These are phyloP conservation scores for Heimioporus retisporus DNA, from an alignment of 1,284 basidiomycete genomes.

Conservation along the genomic window DNA sequence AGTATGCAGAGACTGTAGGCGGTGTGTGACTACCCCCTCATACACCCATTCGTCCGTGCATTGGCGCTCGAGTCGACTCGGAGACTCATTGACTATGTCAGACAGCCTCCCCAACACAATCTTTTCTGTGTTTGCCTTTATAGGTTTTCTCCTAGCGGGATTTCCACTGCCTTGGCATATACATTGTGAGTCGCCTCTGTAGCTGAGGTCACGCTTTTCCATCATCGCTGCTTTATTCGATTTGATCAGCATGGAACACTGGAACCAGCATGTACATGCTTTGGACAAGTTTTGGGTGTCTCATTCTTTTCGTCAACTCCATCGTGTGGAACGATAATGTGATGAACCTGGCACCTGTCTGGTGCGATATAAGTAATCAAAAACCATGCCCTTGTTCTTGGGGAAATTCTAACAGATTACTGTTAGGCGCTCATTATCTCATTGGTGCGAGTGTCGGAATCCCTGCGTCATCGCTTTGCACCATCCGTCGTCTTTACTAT, in stretches of 20 bases:
- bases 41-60: too few relatives aligned
- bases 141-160: constrained; percentile 58
- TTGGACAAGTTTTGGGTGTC: constrained; percentile 67
- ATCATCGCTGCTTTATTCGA: neutral
- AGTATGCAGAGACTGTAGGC: too few relatives aligned
- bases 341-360: constrained; percentile 66
- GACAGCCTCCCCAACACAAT: constrained; percentile 14
- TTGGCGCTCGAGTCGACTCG: too few relatives aligned
- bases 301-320: constrained; percentile 70
- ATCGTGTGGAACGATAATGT: constrained; percentile 73
- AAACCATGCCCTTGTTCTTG: constrained; percentile 29
- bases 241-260: constrained; percentile 53
- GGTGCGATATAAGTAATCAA: constrained; percentile 73
- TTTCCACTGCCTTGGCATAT: constrained; percentile 72
- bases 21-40: too few relatives aligned
- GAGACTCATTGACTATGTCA: constrained; percentile 1
- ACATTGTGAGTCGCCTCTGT: constrained; percentile 34
- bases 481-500: constrained; percentile 51
- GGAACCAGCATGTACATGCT: constrained; percentile 74
- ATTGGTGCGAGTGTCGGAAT: constrained; percentile 49
- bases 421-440: constrained; percentile 23
- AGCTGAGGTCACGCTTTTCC: neutral
- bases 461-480: constrained; percentile 54
- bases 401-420: neutral
- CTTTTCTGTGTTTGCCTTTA: constrained; percentile 49